Base-by-base conservation (phyloP, 768 basidiomycete genomes). In the Suillus subaureus region DNA sequence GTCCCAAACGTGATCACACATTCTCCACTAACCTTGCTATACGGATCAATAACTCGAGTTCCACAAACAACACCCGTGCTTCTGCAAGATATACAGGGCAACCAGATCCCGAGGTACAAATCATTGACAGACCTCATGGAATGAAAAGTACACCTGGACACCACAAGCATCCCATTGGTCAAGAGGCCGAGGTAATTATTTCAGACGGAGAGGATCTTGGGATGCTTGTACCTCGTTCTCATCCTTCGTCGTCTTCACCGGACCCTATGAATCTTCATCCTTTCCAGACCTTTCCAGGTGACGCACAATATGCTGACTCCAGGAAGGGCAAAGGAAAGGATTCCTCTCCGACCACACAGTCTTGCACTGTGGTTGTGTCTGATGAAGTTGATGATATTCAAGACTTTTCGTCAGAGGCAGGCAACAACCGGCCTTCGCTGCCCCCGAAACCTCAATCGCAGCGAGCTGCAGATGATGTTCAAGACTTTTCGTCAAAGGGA, bases 21-120 rank as follows among this genome's bases (percentile, higher is more conserved):
- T n/a, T 18, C 58, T 33, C 61, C 6, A 39, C 60, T 6, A 13
- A 4, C 9, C 5, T 23, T 2, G 57, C 35, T 49, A 35, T 3
- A 33, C 63, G 42, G 40, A 37, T 39, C 16, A 21, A 18, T 8
- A 63, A 60, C 42, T 12, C 58, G 26, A 40, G 21, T 31, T 15
- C 13, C 15, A 40, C 49, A 8, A 64, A 31, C 3, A 72, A 65
- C 40, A 55, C 64, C 2, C 40, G 62, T 37, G 56, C 65, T 5
- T 61, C 68, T 15, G 67, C 63, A 6, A 61, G 54, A 43, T 12
- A 31, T 42, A 13, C 26, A 42, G 40, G 28, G 40, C 40, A 42
- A 58, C 3, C 54, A 16, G 73, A 74, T 56, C 37, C 67, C 12
- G 77, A 74, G 40, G 51, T 78, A 23, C 75, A 73, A 62, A 62